Percentiles rank a stretch among this genome's conserved stretches.
These are phyloP conservation scores for Pythium aphanidermatum DNA, from an alignment of 352 stramenopile species.

Conservation along the genomic window DNA sequence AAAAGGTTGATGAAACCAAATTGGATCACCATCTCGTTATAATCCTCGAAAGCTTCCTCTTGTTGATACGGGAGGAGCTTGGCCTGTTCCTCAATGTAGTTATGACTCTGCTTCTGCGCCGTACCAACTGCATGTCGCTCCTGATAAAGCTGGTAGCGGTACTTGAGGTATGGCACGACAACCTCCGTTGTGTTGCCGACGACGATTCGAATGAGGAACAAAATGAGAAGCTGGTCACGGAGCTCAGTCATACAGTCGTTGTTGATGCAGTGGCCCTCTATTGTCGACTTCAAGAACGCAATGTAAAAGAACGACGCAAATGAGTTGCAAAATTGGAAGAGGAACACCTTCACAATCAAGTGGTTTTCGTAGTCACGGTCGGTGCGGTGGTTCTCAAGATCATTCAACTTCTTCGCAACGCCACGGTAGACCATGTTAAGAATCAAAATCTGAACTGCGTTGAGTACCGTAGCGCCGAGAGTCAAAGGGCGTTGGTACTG, in stretches of 20 bases:
- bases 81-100: constrained; percentile 82
- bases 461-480: constrained; percentile 46
- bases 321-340: constrained; percentile 98
- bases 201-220: constrained; percentile 91
- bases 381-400: constrained; percentile 92
- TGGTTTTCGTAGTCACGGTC: constrained; percentile 86
- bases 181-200: constrained; percentile 89
- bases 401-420: constrained; percentile 91
- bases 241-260: constrained; percentile 86
- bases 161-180: constrained; percentile 81
- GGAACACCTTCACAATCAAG: constrained; percentile 97
- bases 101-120: constrained; percentile 33
- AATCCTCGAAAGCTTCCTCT: constrained; percentile 84
- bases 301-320: constrained; percentile 98
- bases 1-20: constrained; percentile 96
- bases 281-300: constrained; percentile 53
- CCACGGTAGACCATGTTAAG: constrained; percentile 91
- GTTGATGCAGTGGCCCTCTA: constrained; percentile 77
- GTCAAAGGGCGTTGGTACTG: constrained; percentile 41
- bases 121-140: constrained; percentile 28
- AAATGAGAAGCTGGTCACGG: constrained; percentile 84
- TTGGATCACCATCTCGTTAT: constrained; percentile 91
- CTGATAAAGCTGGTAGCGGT: constrained; percentile 56
- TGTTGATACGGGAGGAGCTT: constrained; percentile 79
- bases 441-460: constrained; percentile 90